phyloP scores from a whole-genome alignment of 805 yeast species.

The Candida montana region DNA sequence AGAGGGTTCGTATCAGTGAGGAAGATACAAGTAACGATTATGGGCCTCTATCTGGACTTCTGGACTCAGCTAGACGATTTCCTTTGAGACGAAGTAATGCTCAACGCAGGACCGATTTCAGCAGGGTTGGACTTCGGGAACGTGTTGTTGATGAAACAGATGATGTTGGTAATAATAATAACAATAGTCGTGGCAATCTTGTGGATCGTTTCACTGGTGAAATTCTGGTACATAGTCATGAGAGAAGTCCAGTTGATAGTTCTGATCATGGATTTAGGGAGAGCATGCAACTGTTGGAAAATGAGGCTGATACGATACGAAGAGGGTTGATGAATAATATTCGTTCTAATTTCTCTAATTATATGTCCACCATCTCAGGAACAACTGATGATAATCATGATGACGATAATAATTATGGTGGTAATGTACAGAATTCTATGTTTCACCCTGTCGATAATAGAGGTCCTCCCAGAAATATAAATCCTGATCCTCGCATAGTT shows the following conservation, averaged over 20 bases:
- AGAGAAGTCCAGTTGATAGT: neutral
- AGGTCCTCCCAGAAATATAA: no score
- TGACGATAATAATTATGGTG: neutral
- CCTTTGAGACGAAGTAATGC: conserved; percentile 10
- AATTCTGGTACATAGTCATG: no score
- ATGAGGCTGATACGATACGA: conserved; percentile 3
- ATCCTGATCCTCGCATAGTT: no score
- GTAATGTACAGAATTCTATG: no score
- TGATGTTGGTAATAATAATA: neutral
- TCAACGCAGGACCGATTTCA: conserved; percentile 2
- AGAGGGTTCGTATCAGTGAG: conserved; percentile 9
- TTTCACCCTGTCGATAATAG: no score
- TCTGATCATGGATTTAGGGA: conserved; percentile 1
- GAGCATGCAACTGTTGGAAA: conserved; percentile 3
- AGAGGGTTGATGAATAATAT: conserved; percentile 3
- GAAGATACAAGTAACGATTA: neutral
- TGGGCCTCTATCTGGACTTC: neutral
- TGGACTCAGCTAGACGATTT: neutral
- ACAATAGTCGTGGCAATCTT: neutral
- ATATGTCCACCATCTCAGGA: neutral
- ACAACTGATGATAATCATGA: neutral
- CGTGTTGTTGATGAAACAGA: neutral
- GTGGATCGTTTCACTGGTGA: no score
- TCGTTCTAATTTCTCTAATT: conserved; percentile 1
- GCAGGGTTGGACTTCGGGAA: neutral